A percentile compares a stretch with the other conserved stretches of the same genome.
Conservation (phyloP, 108 stramenopile species). For the Cyclotella sp. region DNA sequence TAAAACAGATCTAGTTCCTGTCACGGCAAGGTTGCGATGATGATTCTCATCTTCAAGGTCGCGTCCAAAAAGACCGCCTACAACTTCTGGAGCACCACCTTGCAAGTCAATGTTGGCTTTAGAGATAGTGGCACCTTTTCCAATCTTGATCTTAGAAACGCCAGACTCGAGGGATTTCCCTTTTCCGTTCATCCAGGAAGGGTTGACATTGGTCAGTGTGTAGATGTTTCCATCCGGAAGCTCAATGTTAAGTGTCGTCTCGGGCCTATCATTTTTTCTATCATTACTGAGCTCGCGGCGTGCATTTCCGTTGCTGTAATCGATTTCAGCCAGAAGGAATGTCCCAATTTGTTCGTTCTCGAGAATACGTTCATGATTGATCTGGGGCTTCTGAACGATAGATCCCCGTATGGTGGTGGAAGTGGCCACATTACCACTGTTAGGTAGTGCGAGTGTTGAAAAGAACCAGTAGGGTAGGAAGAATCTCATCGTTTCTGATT, state of each 20-base stretch:
- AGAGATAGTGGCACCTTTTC: slow-evolving; percentile 3
- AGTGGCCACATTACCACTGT: background rate
- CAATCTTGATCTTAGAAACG: slow-evolving; percentile 21
- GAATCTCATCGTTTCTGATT: slow-evolving; percentile 3
- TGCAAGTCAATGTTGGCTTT: slow-evolving; percentile 4
- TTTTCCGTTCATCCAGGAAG: slow-evolving; percentile 13
- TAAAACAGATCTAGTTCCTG: slow-evolving; percentile 10
- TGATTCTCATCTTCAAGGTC: background rate
- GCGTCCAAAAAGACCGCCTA: slow-evolving; percentile 8
- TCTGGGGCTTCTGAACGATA: background rate
- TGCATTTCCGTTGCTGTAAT: background rate
- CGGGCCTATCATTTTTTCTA: background rate
- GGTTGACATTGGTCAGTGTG: slow-evolving; percentile 3
- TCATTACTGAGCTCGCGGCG: too few relatives aligned
- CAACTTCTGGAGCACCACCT: slow-evolving; percentile 8
- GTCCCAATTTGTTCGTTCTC: slow-evolving; percentile 3
- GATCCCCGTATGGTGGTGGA: slow-evolving; percentile 2
- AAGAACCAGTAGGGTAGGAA: slow-evolving; percentile 1
- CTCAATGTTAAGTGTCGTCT: slow-evolving; percentile 12
- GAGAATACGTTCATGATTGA: slow-evolving; percentile 1
- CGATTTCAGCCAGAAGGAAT: slow-evolving; percentile 12
- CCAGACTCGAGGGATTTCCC: slow-evolving; percentile 8
- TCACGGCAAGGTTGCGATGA: slow-evolving; percentile 12
- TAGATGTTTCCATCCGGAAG: slow-evolving; percentile 12
- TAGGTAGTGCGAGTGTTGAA: background rate